These are phyloP conservation scores for Rhizoclosmatium hyalinum DNA, from an alignment of 371 early-diverging fungal genomes.

Conservation along the genomic window DNA sequence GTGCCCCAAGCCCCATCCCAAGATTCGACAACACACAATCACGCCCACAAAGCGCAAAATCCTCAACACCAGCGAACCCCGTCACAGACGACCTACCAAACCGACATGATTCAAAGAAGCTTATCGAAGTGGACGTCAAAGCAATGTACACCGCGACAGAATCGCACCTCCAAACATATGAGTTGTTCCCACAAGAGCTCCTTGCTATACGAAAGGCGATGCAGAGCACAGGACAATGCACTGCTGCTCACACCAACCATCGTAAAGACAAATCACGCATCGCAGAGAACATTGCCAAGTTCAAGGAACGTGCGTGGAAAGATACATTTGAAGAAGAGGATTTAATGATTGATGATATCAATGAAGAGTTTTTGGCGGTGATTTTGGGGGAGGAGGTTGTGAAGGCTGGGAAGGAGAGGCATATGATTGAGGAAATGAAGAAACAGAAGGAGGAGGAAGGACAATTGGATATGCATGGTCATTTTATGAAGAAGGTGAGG, in stretches of 20 bases:
- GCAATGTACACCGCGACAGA: background rate
- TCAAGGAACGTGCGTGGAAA: conserved; percentile 9
- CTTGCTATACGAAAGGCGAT: background rate
- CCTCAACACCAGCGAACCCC: no score
- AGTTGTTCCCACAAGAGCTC: background rate
- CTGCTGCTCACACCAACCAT: background rate
- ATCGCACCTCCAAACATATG: background rate
- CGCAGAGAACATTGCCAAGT: conserved; percentile 1
- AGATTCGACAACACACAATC: no score
- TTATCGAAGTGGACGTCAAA: background rate
- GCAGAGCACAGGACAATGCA: background rate
- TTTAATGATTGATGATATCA: background rate
- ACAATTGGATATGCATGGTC: conserved; percentile 5
- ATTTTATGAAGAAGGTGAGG: conserved; percentile 3
- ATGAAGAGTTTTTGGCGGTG: background rate
- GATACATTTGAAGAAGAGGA: conserved; percentile 5
- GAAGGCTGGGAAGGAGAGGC: background rate
- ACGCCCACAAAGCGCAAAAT: no score
- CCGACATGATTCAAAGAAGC: no score
- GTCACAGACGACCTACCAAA: no score
- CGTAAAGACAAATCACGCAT: background rate
- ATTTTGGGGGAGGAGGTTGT: background rate
- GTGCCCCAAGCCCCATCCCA: no score
- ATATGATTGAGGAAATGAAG: background rate
- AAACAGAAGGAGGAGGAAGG: background rate